phyloP scores from a whole-genome alignment of 768 basidiomycete species.

The Tephrocybe sp. region DNA sequence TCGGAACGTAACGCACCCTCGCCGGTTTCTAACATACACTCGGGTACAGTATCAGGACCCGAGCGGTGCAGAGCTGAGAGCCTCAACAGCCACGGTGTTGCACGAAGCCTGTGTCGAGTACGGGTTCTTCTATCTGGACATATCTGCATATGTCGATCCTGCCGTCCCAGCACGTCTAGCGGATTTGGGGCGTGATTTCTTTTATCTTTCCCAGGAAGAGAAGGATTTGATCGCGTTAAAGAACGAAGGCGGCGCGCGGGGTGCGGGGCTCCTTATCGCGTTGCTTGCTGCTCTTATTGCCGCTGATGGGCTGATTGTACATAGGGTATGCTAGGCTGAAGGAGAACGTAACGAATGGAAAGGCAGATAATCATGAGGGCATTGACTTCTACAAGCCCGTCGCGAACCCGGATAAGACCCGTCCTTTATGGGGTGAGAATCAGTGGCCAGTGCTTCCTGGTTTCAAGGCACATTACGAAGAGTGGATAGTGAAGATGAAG shows the following conservation, averaged over 20 bases:
- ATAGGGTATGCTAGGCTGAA: slow-evolving; percentile 78
- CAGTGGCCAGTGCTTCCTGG: slow-evolving; percentile 70
- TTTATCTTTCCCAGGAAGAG: slow-evolving; percentile 66
- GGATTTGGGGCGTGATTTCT: slow-evolving; percentile 70
- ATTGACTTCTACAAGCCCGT: slow-evolving; percentile 82
- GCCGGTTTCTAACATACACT: too few species aligned
- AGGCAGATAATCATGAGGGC: slow-evolving; percentile 83
- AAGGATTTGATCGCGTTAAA: slow-evolving; percentile 74
- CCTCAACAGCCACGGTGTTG: slow-evolving; percentile 52
- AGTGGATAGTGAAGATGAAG: slow-evolving; percentile 88
- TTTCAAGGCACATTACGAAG: slow-evolving; percentile 66
- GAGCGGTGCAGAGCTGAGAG: slow-evolving; percentile 35
- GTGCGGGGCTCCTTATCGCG: slow-evolving; percentile 32
- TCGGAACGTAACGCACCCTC: too few species aligned
- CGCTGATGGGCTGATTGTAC: background rate
- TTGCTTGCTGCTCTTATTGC: background rate
- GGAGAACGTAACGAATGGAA: slow-evolving; percentile 86
- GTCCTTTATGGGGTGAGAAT: slow-evolving; percentile 81
- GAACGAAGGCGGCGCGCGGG: slow-evolving; percentile 75
- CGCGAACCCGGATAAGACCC: slow-evolving; percentile 64
- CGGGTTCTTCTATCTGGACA: slow-evolving; percentile 89
- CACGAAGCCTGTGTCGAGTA: slow-evolving; percentile 75
- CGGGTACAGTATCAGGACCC: too few species aligned
- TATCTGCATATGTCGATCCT: slow-evolving; percentile 55
- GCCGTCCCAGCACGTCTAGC: slow-evolving; percentile 66